Percentiles rank a stretch among this genome's conserved stretches.
phyloP scores from a whole-genome alignment of 2,329 filamentous ascomycete genomes.

The Waltergamsia citrina region DNA sequence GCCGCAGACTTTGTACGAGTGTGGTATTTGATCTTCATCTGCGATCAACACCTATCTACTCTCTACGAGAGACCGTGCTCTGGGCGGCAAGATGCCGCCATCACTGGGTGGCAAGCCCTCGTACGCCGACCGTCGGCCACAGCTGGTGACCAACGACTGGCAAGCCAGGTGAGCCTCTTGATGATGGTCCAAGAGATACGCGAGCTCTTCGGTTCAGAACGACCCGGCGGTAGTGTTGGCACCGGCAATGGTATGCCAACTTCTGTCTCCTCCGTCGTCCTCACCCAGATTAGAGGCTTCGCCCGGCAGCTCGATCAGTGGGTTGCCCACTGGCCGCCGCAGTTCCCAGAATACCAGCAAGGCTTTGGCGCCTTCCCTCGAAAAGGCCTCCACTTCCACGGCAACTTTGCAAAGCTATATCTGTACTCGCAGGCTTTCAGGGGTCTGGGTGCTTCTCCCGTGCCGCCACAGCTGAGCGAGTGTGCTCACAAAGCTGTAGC shows the following conservation, averaged over 20 bases:
- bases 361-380: conserved; percentile 27
- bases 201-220: conserved; percentile 45
- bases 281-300: conserved; percentile 29
- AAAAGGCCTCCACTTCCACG: conserved; percentile 28
- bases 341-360: conserved; percentile 22
- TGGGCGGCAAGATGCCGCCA: conserved; percentile 45
- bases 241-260: conserved; percentile 28
- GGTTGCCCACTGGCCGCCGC: conserved; percentile 21
- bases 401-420: conserved; percentile 30
- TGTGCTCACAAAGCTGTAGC: conserved; percentile 18
- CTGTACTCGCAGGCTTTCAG: conserved; percentile 30
- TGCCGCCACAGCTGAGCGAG: conserved; percentile 22
- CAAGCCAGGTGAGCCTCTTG: conserved; percentile 48
- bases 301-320: conserved; percentile 24
- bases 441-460: conserved; percentile 20
- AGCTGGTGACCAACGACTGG: conserved; percentile 43
- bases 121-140: conserved; percentile 35
- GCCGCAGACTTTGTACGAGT: conserved; percentile 44
- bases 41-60: conserved; percentile 52
- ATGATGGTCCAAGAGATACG: conserved; percentile 45
- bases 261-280: conserved; percentile 38
- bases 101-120: conserved; percentile 47
- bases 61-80: conserved; percentile 49
- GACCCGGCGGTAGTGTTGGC: conserved; percentile 28
- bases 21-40: conserved; percentile 53